These are phyloP conservation scores for Rhytidiadelphus loreus DNA, from an alignment of 225 moss, liverwort and hornwort genomes.

Conservation along the genomic window DNA sequence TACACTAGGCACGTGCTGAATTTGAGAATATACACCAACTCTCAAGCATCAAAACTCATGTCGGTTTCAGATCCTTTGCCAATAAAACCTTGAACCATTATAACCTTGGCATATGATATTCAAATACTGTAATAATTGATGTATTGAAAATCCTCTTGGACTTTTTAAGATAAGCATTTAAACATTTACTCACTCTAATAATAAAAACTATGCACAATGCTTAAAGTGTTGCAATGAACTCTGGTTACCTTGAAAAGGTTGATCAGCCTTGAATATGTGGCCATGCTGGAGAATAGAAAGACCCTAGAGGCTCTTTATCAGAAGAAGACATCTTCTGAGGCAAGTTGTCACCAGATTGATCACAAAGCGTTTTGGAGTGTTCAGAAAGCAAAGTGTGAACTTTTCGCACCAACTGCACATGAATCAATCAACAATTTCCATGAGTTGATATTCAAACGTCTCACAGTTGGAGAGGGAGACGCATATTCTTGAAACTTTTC, in stretches of 20 bases:
- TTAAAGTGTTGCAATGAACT: background rate
- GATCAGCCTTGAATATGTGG: slow-evolving; percentile 43
- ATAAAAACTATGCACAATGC: background rate
- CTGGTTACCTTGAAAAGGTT: background rate
- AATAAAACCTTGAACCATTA: background rate
- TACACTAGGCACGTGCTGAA: background rate
- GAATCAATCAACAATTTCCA: background rate
- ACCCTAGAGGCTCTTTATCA: slow-evolving; percentile 9
- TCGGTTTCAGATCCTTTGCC: background rate
- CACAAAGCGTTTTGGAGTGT: slow-evolving; percentile 36
- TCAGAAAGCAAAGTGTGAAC: slow-evolving; percentile 64
- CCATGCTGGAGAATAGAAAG: slow-evolving; percentile 86
- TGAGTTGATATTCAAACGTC: background rate
- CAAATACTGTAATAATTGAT: background rate
- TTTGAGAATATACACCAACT: background rate
- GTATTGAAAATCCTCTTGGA: background rate
- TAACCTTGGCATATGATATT: too few species aligned
- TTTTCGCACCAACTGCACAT: slow-evolving; percentile 59
- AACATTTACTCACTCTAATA: background rate
- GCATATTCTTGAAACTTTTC: background rate
- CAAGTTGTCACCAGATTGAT: slow-evolving; percentile 52
- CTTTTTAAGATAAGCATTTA: background rate
- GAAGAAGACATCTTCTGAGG: slow-evolving; percentile 12
- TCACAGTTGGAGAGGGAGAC: background rate
- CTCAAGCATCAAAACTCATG: background rate